phyloP scores from a whole-genome alignment of 331 rosid species.

The Pyracantha coccinea region DNA sequence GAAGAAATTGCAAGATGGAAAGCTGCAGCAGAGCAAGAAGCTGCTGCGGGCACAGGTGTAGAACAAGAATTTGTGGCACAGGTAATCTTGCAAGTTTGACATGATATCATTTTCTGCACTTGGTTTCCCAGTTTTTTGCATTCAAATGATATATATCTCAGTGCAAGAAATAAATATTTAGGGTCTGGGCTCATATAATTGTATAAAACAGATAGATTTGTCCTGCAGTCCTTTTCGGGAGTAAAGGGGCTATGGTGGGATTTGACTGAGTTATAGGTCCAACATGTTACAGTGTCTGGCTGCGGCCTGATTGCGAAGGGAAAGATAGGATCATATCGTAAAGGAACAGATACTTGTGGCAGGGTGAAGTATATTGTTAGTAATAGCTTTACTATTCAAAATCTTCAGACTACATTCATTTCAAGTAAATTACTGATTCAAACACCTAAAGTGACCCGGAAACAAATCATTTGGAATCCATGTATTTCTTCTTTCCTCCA shows the following conservation, averaged over 20 bases:
- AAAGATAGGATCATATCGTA: background rate
- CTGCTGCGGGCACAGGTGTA: slow-evolving; percentile 89
- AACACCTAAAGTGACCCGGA: background rate
- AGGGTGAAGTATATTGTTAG: background rate
- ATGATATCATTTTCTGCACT: background rate
- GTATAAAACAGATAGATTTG: background rate
- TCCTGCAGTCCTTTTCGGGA: background rate
- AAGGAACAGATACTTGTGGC: background rate
- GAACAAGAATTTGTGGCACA: slow-evolving; percentile 83
- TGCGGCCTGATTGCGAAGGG: background rate
- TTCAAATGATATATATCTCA: background rate
- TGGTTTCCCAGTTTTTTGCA: background rate
- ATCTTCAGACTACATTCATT: background rate
- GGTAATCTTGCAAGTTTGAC: slow-evolving; percentile 36
- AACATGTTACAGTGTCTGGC: background rate
- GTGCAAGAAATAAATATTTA: background rate
- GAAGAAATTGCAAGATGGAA: slow-evolving; percentile 98
- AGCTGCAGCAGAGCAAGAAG: slow-evolving; percentile 98
- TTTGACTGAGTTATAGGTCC: background rate
- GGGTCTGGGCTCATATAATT: background rate
- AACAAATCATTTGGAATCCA: background rate
- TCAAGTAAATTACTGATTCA: background rate
- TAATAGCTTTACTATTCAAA: background rate
- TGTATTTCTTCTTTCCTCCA: background rate
- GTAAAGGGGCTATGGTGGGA: background rate